Evolutionary conservation across 768 basidiomycete species (phyloP).

Genomic region (Plicaturopsis crispa): DNA sequence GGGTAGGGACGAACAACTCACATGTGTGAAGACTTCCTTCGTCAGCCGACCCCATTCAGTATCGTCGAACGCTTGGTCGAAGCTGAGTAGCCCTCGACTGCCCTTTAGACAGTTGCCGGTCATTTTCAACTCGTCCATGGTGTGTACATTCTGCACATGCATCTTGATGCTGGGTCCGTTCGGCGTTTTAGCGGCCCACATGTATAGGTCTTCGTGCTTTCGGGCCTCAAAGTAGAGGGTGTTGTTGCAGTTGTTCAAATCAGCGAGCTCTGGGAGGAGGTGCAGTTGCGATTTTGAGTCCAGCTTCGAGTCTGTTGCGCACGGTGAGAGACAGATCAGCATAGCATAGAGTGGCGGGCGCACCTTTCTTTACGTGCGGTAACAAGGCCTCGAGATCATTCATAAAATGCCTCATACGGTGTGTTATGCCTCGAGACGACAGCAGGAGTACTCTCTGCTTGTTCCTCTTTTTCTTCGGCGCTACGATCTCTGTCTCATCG

Average conservation of each 20-base stretch:
- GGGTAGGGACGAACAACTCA: conserved; percentile 27
- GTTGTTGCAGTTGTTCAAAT: conserved; percentile 97
- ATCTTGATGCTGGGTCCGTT: conserved; percentile 97
- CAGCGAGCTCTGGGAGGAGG: conserved; percentile 91
- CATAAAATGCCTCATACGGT: conserved; percentile 97
- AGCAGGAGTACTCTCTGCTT: conserved; percentile 93
- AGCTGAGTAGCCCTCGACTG: conserved; percentile 84
- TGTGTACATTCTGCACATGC: conserved; percentile 98
- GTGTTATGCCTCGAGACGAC: conserved; percentile 89
- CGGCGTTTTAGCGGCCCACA: conserved; percentile 96
- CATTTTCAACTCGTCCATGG: conserved; percentile 99
- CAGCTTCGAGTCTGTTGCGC: conserved; percentile 78
- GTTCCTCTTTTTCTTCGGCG: conserved; percentile 62
- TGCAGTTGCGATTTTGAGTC: conserved; percentile 94
- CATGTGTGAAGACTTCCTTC: conserved; percentile 93
- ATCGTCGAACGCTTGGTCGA: conserved; percentile 86
- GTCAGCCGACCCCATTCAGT: conserved; percentile 80
- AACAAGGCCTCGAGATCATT: conserved; percentile 84
- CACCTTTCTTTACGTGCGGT: conserved; percentile 96
- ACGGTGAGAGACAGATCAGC: not conserved
- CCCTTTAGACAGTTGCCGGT: conserved; percentile 98
- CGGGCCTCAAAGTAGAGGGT: conserved; percentile 96
- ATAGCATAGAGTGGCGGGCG: conserved; percentile 14
- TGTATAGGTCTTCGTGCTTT: conserved; percentile 89
- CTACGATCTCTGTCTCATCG: conserved; percentile 26